These are phyloP conservation scores for Eimeria sp. DNA, from an alignment of 169 alveolate genomes.

Conservation along the genomic window DNA sequence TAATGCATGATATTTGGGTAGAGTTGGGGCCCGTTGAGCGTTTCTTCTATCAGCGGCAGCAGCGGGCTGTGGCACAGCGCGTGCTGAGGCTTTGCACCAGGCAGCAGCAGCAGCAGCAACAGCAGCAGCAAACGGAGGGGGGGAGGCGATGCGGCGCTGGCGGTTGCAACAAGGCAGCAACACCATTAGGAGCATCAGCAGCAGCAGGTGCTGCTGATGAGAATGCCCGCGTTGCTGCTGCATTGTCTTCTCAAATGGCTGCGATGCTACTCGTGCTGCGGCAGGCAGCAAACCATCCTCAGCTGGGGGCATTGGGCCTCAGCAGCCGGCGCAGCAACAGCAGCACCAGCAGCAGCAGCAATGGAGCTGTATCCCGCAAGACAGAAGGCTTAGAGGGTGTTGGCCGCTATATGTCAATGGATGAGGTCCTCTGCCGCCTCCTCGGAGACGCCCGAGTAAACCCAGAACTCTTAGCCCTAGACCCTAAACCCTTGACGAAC, in stretches of 20 bases:
- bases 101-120: slow-evolving; percentile 50
- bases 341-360: slow-evolving; percentile 36
- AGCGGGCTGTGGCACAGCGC: slow-evolving; percentile 59
- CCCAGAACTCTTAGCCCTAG: neutral
- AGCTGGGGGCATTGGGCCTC: slow-evolving; percentile 86
- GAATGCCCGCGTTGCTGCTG: slow-evolving; percentile 23
- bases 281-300: slow-evolving; percentile 87
- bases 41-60: slow-evolving; percentile 86
- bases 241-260: slow-evolving; percentile 79
- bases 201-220: slow-evolving; percentile 7
- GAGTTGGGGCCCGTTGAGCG: slow-evolving; percentile 85
- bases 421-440: slow-evolving; percentile 75
- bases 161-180: neutral
- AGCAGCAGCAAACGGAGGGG: slow-evolving; percentile 46
- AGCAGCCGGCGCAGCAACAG: slow-evolving; percentile 65
- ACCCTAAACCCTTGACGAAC: neutral
- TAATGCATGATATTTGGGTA: slow-evolving; percentile 61
- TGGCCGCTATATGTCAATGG: slow-evolving; percentile 78
- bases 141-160: neutral
- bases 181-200: neutral
- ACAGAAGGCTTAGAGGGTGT: neutral
- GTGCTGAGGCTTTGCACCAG: slow-evolving; percentile 32
- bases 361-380: neutral
- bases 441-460: slow-evolving; percentile 64
- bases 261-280: slow-evolving; percentile 83